Percentiles rank a stretch among this genome's conserved stretches.
These are phyloP conservation scores for Clavispora vitiphila DNA, from an alignment of 805 yeast species.

Conservation along the genomic window DNA sequence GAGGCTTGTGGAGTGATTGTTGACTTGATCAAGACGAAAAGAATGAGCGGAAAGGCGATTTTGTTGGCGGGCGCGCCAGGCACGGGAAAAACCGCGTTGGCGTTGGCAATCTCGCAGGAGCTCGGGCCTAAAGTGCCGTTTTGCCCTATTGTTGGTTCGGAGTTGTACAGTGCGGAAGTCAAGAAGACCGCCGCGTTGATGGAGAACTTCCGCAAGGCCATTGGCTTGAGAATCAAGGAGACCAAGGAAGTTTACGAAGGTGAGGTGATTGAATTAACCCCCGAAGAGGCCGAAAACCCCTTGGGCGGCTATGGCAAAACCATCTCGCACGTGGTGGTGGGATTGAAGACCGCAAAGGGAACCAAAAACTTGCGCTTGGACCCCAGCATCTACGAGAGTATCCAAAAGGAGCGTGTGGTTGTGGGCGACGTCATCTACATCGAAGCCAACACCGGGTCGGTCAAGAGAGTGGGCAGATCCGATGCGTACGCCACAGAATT, in stretches of 20 bases:
- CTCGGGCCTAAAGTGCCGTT: conserved; percentile 97
- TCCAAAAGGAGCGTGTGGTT: conserved; percentile 89
- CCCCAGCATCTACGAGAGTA: conserved; percentile 88
- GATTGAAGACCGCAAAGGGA: conserved; percentile 88
- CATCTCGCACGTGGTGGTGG: conserved; percentile 88
- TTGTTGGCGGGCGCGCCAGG: conserved; percentile 97
- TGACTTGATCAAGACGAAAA: conserved; percentile 85
- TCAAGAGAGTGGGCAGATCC: conserved; percentile 95
- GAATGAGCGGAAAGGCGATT: conserved; percentile 94
- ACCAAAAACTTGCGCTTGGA: conserved; percentile 85
- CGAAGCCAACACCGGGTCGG: conserved; percentile 96
- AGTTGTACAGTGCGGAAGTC: conserved; percentile 91
- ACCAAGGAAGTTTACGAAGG: conserved; percentile 98
- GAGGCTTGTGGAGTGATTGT: conserved; percentile 95
- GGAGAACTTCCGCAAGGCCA: conserved; percentile 96
- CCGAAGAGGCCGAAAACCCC: conserved; percentile 95
- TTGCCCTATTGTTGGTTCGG: conserved; percentile 95
- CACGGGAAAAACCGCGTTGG: conserved; percentile 96
- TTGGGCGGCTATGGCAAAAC: conserved; percentile 98
- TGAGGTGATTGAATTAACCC: conserved; percentile 92
- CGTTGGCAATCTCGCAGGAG: conserved; percentile 92
- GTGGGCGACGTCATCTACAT: conserved; percentile 97
- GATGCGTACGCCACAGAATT: conserved; percentile 98
- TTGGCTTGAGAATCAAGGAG: conserved; percentile 93
- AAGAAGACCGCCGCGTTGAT: conserved; percentile 93